Conservation (phyloP, 257 asterid species). For the Leptodermis oblonga region DNA sequence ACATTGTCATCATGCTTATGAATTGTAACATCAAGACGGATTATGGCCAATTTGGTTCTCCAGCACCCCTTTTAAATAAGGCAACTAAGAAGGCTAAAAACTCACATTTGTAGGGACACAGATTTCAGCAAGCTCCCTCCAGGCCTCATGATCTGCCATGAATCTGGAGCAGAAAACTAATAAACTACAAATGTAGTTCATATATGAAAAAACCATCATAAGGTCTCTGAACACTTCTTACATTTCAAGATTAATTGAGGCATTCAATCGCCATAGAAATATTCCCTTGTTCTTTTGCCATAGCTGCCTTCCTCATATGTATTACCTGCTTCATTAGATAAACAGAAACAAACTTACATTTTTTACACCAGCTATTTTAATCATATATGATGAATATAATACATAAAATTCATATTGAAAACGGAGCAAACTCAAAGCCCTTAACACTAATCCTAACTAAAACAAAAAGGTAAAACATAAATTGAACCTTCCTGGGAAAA, state of each 20-base stretch:
- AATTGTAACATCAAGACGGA: not conserved
- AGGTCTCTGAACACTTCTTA: conserved; percentile 34
- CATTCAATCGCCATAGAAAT: conserved; percentile 66
- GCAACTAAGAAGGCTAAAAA: not conserved
- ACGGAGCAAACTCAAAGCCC: too few species aligned
- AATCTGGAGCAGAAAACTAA: conserved; percentile 54
- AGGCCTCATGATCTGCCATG: conserved; percentile 98
- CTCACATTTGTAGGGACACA: conserved; percentile 91
- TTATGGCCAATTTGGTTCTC: not conserved
- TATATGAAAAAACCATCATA: conserved; percentile 16
- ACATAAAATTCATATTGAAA: too few species aligned
- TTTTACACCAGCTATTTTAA: too few species aligned
- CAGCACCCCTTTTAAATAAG: not conserved
- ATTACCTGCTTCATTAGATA: conserved; percentile 47
- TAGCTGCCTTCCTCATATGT: conserved; percentile 88
- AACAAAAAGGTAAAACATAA: too few species aligned
- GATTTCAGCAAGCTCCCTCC: conserved; percentile 99
- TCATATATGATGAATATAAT: too few species aligned
- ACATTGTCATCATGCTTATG: not conserved
- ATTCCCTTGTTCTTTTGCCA: conserved; percentile 94
- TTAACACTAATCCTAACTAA: too few species aligned
- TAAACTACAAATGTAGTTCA: conserved; percentile 11
- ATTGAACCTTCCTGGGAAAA: too few species aligned
- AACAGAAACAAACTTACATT: not conserved
- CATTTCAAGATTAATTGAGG: conserved; percentile 91